A percentile compares a stretch with the other conserved stretches of the same genome.
These are phyloP conservation scores for Pichia manshurica DNA, from an alignment of 805 yeast species.

Conservation along the genomic window DNA sequence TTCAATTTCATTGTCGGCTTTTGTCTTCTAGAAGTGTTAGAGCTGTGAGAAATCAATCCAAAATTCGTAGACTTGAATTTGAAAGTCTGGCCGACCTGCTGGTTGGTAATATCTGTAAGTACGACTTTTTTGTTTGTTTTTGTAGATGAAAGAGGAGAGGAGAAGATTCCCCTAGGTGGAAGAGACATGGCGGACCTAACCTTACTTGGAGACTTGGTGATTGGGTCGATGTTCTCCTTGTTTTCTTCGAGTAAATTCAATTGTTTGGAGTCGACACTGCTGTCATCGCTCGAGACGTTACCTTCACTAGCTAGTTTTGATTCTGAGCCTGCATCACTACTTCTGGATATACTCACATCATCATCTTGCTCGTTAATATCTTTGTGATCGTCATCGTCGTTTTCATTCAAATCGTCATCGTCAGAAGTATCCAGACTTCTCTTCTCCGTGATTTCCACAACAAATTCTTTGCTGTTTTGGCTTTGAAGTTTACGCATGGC, in stretches of 20 bases:
- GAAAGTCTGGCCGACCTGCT: slow-evolving; percentile 25
- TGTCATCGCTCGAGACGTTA: not conserved
- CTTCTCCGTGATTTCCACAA: not conserved
- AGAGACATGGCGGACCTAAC: not conserved
- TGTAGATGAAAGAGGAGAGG: slow-evolving; percentile 7
- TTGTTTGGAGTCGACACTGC: not conserved
- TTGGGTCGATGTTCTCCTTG: slow-evolving; percentile 8
- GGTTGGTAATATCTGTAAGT: slow-evolving; percentile 11
- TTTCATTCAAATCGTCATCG: slow-evolving; percentile 5
- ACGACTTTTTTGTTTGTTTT: slow-evolving; percentile 2
- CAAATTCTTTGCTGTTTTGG: not conserved
- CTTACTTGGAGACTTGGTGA: not conserved
- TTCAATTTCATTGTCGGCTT: slow-evolving; percentile 29
- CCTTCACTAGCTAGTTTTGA: not conserved
- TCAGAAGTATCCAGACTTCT: not conserved
- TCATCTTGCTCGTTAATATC: not conserved
- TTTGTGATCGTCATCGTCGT: not conserved
- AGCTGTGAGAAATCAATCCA: slow-evolving; percentile 27
- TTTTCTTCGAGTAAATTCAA: not conserved
- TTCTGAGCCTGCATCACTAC: not conserved
- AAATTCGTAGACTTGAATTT: slow-evolving; percentile 32
- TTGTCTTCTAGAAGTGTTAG: slow-evolving; percentile 24
- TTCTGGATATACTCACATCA: no score
- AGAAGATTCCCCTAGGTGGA: slow-evolving; percentile 14
- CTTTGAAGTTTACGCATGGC: slow-evolving; percentile 47